Evolutionary conservation across 2,329 filamentous ascomycete genomes (phyloP).

Genomic region (Fusarium graminum): DNA sequence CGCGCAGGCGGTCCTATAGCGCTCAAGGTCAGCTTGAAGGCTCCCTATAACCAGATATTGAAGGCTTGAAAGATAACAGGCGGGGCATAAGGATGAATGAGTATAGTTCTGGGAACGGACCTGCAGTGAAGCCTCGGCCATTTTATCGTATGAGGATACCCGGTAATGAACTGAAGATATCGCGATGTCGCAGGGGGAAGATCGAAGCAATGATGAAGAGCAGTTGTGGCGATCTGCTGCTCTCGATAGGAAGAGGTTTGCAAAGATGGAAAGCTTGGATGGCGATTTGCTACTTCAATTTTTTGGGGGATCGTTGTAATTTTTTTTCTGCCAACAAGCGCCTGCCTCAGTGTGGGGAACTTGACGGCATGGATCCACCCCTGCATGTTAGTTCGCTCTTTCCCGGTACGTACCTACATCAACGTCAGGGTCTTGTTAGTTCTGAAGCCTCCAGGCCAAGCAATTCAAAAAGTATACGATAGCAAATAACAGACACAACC

Average conservation of each 20-base stretch:
- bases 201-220: constrained; percentile 1
- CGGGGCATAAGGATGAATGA: constrained; percentile 46
- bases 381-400: constrained; percentile 27
- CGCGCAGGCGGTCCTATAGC: constrained; percentile 67
- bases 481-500: not conserved
- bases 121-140: constrained; percentile 63
- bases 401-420: constrained; percentile 16
- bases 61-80: constrained; percentile 34
- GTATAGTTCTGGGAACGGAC: constrained; percentile 54
- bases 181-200: not conserved
- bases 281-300: constrained; percentile 42
- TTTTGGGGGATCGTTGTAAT: constrained; percentile 39
- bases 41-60: constrained; percentile 27
- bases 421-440: constrained; percentile 27
- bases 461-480: not conserved
- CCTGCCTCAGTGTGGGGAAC: constrained; percentile 39
- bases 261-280: constrained; percentile 39
- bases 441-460: constrained; percentile 10
- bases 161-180: not conserved
- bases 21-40: constrained; percentile 40
- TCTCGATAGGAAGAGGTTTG: constrained; percentile 37
- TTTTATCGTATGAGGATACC: constrained; percentile 42
- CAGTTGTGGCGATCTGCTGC: constrained; percentile 10
- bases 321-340: constrained; percentile 38
- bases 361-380: constrained; percentile 31